Evolutionary conservation across 352 stramenopile genomes (phyloP), one percentile per base, ranked within the genome.

Genomic region (Phytophthora sp.): DNA sequence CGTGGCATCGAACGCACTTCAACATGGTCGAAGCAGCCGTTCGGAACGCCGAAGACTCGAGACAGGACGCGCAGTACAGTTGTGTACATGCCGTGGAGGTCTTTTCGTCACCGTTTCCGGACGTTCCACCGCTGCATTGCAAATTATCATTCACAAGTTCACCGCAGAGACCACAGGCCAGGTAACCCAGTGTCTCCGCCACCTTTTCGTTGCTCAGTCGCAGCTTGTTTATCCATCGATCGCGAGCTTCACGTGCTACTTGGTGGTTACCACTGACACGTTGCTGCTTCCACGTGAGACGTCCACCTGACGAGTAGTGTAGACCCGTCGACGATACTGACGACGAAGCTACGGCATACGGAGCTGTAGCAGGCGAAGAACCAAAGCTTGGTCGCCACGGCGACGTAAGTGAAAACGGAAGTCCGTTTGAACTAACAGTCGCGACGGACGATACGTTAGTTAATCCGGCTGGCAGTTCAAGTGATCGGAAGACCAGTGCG

Each of bases 61-160:
- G 53, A 52, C 86, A 94, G 16, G 68, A 74, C 7, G 67, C 63
- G 62, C 86, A 94, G 66, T 92, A 94, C 13, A 94, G 69, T 44
- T 94, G 86, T 18, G 73, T 69, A 41, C 86, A 94, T 8, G 45
- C 39, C n/a, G 50, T 64, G 20, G 52, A 62, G 20, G 53, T 70
- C 20, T 68, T 65, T 12, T 69, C 41, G 7, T 51, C 74, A 44
- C 44, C 39, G 21, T 16, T 46, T 29, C n/a, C 36, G 7, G 51
- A 45, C 35, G 27, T 23, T 45, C 62, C 54, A 44, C 63, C 62
- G 16, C 52, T 75, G 67, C 86, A 94, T 67, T 94, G 82, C 7
- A 84, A 56, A 47, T 93, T 94, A 52, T 94, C 84, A 55, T 80
- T 81, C 23, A 88, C 80, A 7, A 91, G 75, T 45, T 93, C 86